Percentiles rank a stretch among this genome's conserved stretches.
phyloP scores from a whole-genome alignment of 805 yeast genomes.

The Wickerhamiella occidentalis region DNA sequence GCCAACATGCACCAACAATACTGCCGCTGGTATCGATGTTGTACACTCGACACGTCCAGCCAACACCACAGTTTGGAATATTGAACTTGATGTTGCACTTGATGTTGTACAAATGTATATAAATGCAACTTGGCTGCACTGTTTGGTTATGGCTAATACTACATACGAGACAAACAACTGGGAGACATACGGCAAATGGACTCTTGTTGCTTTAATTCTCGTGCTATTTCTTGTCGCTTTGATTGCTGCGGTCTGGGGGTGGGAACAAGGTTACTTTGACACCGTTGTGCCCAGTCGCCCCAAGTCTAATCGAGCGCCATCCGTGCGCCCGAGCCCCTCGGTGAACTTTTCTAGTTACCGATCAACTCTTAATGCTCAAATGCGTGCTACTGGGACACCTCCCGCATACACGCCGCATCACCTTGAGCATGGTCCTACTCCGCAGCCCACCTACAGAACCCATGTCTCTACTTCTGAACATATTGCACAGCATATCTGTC shows the following conservation, averaged over 20 bases:
- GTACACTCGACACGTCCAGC: too few species aligned
- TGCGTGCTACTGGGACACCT: neutral
- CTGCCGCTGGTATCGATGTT: too few species aligned
- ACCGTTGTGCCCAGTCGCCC: constrained; percentile 3
- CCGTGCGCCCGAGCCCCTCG: neutral
- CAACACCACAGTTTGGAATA: too few species aligned
- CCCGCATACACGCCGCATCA: constrained; percentile 1
- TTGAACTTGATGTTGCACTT: too few species aligned
- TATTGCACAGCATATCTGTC: neutral
- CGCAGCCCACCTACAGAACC: constrained; percentile 1
- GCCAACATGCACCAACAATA: too few species aligned
- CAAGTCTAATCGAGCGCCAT: neutral
- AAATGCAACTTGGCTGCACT: neutral
- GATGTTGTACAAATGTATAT: neutral
- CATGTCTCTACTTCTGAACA: neutral
- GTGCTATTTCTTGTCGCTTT: constrained; percentile 1
- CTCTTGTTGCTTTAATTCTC: constrained; percentile 3
- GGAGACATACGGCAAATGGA: constrained; percentile 9
- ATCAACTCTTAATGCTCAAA: neutral
- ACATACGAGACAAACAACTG: constrained; percentile 2
- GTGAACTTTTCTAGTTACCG: constrained; percentile 7
- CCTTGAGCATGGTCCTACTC: neutral
- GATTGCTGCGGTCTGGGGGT: neutral
- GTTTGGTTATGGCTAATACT: constrained; percentile 8
- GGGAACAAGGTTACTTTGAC: constrained; percentile 11